phyloP scores from a whole-genome alignment of 2,329 filamentous ascomycete genomes.

The Fusarium staphyleae region DNA sequence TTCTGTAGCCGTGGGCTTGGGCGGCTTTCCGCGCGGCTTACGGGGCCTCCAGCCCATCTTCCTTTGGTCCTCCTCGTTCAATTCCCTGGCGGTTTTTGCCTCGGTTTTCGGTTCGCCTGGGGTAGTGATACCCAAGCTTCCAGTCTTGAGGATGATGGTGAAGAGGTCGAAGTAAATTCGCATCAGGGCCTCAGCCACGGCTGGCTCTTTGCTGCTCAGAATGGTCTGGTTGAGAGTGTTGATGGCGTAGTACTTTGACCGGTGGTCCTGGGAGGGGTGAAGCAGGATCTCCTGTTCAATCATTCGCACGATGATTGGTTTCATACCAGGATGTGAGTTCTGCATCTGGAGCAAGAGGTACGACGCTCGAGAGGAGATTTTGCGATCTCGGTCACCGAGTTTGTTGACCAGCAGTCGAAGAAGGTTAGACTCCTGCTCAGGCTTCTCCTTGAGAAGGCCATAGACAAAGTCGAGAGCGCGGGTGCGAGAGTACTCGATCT shows the following conservation, averaged over 20 bases:
- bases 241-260: constrained; percentile 93
- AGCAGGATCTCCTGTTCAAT: constrained; percentile 90
- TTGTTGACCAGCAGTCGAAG: constrained; percentile 94
- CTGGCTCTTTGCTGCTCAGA: constrained; percentile 81
- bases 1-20: constrained; percentile 47
- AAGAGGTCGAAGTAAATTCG: constrained; percentile 94
- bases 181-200: constrained; percentile 79
- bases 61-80: constrained; percentile 6
- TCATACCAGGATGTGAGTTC: constrained; percentile 91
- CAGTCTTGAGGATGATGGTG: constrained; percentile 76
- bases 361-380: constrained; percentile 92
- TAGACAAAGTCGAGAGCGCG: constrained; percentile 91
- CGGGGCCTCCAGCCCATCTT: constrained; percentile 31
- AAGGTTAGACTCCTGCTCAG: constrained; percentile 95
- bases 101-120: constrained; percentile 53
- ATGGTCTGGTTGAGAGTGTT: constrained; percentile 98
- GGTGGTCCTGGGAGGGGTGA: constrained; percentile 82
- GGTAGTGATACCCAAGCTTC: constrained; percentile 48
- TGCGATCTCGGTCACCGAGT: constrained; percentile 91
- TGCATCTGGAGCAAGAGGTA: constrained; percentile 93
- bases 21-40: constrained; percentile 38
- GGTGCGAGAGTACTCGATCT: constrained; percentile 90
- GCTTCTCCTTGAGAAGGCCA: constrained; percentile 91
- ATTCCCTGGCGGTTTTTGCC: constrained; percentile 39
- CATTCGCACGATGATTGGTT: constrained; percentile 80